Percentiles rank a stretch among this genome's conserved stretches.
phyloP scores from a whole-genome alignment of 2,329 filamentous ascomycete genomes.

The Geosmithia flava region DNA sequence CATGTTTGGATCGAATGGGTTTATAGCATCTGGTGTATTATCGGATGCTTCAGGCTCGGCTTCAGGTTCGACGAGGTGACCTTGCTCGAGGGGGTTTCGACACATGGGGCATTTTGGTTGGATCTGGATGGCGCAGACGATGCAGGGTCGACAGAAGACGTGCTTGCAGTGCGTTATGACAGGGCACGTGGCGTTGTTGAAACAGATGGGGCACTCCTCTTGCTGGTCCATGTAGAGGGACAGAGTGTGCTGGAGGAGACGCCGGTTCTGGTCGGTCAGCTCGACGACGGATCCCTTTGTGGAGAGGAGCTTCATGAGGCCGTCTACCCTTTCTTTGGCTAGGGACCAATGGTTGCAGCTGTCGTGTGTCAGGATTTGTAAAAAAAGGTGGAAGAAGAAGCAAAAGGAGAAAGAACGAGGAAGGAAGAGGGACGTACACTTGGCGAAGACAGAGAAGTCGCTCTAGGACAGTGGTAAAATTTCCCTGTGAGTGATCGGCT shows the following conservation, averaged over 20 bases:
- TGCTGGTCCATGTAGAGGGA: constrained; percentile 67
- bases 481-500: constrained; percentile 30
- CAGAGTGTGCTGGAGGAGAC: constrained; percentile 62
- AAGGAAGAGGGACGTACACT: constrained; percentile 26
- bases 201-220: constrained; percentile 74
- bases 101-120: constrained; percentile 82
- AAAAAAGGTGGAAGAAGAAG: too few relatives aligned
- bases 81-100: constrained; percentile 51
- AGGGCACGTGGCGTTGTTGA: constrained; percentile 58
- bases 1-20: constrained; percentile 45
- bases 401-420: background rate
- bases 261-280: constrained; percentile 59
- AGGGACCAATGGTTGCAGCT: constrained; percentile 81
- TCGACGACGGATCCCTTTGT: constrained; percentile 49
- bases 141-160: constrained; percentile 63
- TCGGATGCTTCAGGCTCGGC: constrained; percentile 32
- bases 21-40: constrained; percentile 30
- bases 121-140: constrained; percentile 58
- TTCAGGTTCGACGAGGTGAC: constrained; percentile 51
- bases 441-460: constrained; percentile 73
- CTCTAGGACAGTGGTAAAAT: constrained; percentile 68
- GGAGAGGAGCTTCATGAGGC: constrained; percentile 59
- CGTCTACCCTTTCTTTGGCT: constrained; percentile 60
- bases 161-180: constrained; percentile 82
- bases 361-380: constrained; percentile 6